Conservation (phyloP, 306 rosid genomes). For the Cucurbita moschata region DNA sequence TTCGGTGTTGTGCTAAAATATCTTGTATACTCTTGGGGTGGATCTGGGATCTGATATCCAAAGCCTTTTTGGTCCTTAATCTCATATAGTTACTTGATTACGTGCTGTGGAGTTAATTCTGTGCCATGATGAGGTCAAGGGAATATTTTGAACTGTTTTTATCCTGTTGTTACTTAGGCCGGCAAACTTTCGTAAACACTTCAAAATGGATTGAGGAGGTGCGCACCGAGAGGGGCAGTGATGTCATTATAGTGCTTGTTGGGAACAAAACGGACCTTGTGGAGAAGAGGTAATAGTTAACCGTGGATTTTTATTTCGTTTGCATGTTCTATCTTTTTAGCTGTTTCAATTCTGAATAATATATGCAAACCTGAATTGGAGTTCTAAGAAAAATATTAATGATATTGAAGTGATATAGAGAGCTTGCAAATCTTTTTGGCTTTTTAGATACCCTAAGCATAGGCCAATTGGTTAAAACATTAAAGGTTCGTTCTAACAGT, state of each 20-base stretch:
- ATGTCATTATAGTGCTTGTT: conserved; percentile 77
- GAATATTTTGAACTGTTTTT: neutral
- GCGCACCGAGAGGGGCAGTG: conserved; percentile 75
- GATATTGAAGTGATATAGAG: neutral
- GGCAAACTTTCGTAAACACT: conserved; percentile 71
- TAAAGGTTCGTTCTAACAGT: neutral
- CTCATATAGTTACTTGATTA: neutral
- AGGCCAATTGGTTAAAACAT: neutral
- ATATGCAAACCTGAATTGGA: neutral
- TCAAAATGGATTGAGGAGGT: conserved; percentile 87
- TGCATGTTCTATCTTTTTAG: neutral
- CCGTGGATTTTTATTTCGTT: neutral
- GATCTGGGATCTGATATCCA: neutral
- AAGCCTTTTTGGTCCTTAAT: neutral
- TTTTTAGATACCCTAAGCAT: neutral
- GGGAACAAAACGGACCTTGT: conserved; percentile 91
- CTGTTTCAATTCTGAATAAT: neutral
- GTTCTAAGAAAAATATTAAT: neutral
- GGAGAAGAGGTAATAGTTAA: conserved; percentile 59
- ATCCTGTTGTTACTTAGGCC: conserved; percentile 22
- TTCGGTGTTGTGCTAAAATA: neutral
- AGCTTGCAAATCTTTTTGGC: neutral
- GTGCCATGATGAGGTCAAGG: neutral
- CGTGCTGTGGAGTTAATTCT: neutral
- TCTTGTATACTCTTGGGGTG: neutral